Conservation (phyloP, 129 eudicot species). For the Pulicaria dysenterica region DNA sequence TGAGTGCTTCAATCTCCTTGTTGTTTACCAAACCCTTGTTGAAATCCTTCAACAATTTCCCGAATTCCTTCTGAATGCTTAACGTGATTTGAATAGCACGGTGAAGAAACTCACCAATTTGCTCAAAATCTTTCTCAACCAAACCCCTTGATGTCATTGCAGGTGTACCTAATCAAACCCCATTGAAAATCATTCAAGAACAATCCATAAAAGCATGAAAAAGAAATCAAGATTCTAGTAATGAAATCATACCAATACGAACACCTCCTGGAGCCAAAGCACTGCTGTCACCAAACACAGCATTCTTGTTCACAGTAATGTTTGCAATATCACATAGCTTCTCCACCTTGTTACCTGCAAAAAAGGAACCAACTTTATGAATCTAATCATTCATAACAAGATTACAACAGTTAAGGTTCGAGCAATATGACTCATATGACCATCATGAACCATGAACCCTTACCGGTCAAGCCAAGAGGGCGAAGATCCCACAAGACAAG, state of each 20-base stretch:
- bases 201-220: background rate
- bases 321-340: conserved; percentile 80
- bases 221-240: background rate
- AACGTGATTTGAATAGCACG: conserved; percentile 72
- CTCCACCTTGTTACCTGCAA: conserved; percentile 86
- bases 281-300: conserved; percentile 93
- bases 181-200: background rate
- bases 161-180: conserved; percentile 63
- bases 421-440: background rate
- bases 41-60: conserved; percentile 95
- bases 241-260: conserved; percentile 58
- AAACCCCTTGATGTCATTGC: conserved; percentile 99
- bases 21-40: conserved; percentile 89
- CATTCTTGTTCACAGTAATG: conserved; percentile 91
- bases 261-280: conserved; percentile 95
- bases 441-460: background rate
- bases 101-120: conserved; percentile 89
- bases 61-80: conserved; percentile 85
- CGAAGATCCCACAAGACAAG: conserved; percentile 99
- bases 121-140: conserved; percentile 95
- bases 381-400: background rate
- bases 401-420: background rate
- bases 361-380: background rate
- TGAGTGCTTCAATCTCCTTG: conserved; percentile 87
- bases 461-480: conserved; percentile 98